Percentiles rank a stretch among this genome's conserved stretches.
These are phyloP conservation scores for Chaetomium fimeti DNA, from an alignment of 495 filamentous ascomycete genomes.

Conservation along the genomic window DNA sequence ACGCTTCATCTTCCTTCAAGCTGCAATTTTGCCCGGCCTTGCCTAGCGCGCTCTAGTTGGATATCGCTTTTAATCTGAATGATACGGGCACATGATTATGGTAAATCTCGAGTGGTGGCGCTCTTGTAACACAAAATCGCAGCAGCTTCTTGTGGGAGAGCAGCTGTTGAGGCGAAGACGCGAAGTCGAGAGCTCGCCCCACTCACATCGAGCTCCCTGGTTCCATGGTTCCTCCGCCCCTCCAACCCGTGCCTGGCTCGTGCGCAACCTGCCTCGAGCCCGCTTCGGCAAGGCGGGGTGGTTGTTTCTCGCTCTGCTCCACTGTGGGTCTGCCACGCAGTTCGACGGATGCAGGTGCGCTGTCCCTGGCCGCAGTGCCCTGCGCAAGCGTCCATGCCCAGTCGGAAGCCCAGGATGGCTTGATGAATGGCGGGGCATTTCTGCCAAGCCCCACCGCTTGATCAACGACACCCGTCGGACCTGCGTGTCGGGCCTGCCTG, in stretches of 20 bases:
- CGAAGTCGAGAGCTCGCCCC: no score
- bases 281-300: no score
- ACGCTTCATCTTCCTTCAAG: no score
- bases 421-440: conserved; percentile 2
- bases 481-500: background rate
- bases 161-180: no score
- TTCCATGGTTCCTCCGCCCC: background rate
- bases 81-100: no score
- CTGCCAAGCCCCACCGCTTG: conserved; percentile 15
- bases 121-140: no score
- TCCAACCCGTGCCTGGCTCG: background rate
- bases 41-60: no score
- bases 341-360: background rate
- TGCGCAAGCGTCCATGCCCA: conserved; percentile 12
- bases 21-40: no score
- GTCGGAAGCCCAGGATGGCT: background rate
- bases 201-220: no score
- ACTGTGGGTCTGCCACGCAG: conserved; percentile 7
- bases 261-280: background rate
- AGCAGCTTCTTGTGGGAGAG: no score
- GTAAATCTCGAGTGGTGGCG: no score
- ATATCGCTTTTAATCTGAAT: no score
- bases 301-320: background rate
- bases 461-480: background rate
- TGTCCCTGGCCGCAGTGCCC: background rate